phyloP scores from a whole-genome alignment of 2,329 filamentous ascomycete species.

The Xylariomycetidae sp. region DNA sequence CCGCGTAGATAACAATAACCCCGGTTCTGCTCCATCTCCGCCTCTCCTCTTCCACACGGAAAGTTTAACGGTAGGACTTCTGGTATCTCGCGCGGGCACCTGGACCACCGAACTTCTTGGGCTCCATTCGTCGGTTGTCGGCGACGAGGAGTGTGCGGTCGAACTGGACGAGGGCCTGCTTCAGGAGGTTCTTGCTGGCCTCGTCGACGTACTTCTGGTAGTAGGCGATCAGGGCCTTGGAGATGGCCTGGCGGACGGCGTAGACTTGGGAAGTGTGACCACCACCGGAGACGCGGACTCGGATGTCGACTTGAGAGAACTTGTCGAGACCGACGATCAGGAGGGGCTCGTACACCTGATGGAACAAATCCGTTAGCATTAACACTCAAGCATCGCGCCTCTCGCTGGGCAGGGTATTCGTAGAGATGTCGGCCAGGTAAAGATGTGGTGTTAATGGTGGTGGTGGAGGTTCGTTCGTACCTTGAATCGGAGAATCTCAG shows the following conservation, averaged over 20 bases:
- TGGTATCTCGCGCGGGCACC: constrained; percentile 96
- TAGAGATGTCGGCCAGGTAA: no score
- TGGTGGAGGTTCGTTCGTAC: constrained; percentile 39
- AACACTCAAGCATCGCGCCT: no score
- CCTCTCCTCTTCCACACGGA: constrained; percentile 11
- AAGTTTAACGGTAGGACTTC: constrained; percentile 94
- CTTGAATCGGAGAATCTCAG: constrained; percentile 98
- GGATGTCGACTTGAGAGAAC: constrained; percentile 95
- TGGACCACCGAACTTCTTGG: constrained; percentile 95
- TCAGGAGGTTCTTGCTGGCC: constrained; percentile 99
- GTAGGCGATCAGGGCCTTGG: constrained; percentile 86
- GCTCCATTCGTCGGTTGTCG: constrained; percentile 98
- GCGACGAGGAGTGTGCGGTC: constrained; percentile 96
- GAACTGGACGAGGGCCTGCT: constrained; percentile 93
- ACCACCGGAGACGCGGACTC: constrained; percentile 92
- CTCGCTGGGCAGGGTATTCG: no score
- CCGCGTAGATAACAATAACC: no score
- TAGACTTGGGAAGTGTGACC: constrained; percentile 97
- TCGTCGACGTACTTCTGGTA: constrained; percentile 99
- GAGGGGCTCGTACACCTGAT: constrained; percentile 93
- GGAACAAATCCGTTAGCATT: constrained; percentile 1
- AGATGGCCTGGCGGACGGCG: constrained; percentile 76
- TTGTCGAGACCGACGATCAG: constrained; percentile 97
- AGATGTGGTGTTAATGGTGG: neutral
- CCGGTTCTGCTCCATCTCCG: constrained; percentile 12